These are phyloP conservation scores for Angophora floribunda DNA, from an alignment of 345 rosid species.

Conservation along the genomic window DNA sequence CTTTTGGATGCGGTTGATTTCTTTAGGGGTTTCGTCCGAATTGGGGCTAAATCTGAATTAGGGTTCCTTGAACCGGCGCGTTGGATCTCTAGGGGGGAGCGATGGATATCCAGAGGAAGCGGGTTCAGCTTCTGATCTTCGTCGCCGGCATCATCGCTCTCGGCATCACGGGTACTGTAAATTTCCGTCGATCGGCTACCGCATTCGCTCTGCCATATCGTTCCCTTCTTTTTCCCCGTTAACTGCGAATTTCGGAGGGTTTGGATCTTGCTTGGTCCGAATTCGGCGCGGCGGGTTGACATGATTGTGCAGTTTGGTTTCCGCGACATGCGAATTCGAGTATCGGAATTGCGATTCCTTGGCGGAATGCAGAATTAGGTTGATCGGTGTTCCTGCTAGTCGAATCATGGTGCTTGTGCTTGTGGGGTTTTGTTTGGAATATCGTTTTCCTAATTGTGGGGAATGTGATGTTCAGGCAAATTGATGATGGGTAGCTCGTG, in stretches of 20 bases:
- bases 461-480: neutral
- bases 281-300: neutral
- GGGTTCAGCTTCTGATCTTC: constrained; percentile 37
- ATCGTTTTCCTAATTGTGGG: neutral
- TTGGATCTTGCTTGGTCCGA: neutral
- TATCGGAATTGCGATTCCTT: neutral
- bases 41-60: neutral
- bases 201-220: neutral
- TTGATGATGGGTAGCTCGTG: neutral
- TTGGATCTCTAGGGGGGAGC: neutral
- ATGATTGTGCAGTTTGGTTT: neutral
- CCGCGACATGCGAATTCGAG: neutral
- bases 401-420: neutral
- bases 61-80: neutral
- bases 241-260: neutral
- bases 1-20: neutral
- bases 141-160: constrained; percentile 49
- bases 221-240: neutral
- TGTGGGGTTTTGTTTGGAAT: neutral
- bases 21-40: neutral
- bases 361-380: neutral
- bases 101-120: constrained; percentile 53
- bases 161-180: constrained; percentile 51
- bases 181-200: neutral
- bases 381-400: neutral